phyloP scores from a whole-genome alignment of 192 early-diverging fungal genomes.

The Podila horticola region DNA sequence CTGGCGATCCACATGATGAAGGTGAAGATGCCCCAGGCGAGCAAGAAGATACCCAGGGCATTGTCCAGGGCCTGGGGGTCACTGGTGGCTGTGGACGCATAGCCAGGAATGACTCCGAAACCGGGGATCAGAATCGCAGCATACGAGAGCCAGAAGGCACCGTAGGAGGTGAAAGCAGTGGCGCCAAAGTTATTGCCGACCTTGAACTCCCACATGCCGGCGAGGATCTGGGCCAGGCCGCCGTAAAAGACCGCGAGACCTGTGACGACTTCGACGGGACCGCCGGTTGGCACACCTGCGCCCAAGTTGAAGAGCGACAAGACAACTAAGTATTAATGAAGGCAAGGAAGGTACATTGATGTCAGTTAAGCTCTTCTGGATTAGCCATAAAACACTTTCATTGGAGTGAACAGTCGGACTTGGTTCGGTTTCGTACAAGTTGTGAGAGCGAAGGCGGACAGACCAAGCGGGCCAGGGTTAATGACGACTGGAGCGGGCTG shows the following conservation, averaged over 20 bases:
- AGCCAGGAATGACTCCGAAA: slow-evolving; percentile 57
- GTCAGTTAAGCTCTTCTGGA: no score
- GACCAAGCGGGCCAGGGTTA: slow-evolving; percentile 73
- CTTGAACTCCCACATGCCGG: slow-evolving; percentile 88
- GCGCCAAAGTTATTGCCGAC: slow-evolving; percentile 85
- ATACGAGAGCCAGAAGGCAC: slow-evolving; percentile 76
- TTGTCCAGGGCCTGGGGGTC: slow-evolving; percentile 43
- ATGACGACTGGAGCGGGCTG: slow-evolving; percentile 53
- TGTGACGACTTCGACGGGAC: slow-evolving; percentile 66
- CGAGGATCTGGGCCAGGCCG: slow-evolving; percentile 77
- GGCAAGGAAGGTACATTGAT: background rate
- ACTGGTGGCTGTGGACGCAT: slow-evolving; percentile 11
- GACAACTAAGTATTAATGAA: slow-evolving; percentile 53
- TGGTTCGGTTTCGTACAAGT: slow-evolving; percentile 46
- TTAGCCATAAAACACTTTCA: background rate
- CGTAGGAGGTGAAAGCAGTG: slow-evolving; percentile 72
- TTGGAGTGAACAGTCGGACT: background rate
- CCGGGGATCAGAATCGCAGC: slow-evolving; percentile 67
- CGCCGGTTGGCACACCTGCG: slow-evolving; percentile 62
- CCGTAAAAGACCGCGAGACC: slow-evolving; percentile 81
- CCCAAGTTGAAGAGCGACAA: slow-evolving; percentile 76
- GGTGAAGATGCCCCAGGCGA: slow-evolving; percentile 77
- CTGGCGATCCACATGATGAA: slow-evolving; percentile 74
- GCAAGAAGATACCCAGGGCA: slow-evolving; percentile 69
- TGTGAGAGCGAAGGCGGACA: slow-evolving; percentile 69